A percentile compares a stretch with the other conserved stretches of the same genome.
Conservation (phyloP, 2,329 filamentous ascomycete species). For the Cladophialophora immunda region DNA sequence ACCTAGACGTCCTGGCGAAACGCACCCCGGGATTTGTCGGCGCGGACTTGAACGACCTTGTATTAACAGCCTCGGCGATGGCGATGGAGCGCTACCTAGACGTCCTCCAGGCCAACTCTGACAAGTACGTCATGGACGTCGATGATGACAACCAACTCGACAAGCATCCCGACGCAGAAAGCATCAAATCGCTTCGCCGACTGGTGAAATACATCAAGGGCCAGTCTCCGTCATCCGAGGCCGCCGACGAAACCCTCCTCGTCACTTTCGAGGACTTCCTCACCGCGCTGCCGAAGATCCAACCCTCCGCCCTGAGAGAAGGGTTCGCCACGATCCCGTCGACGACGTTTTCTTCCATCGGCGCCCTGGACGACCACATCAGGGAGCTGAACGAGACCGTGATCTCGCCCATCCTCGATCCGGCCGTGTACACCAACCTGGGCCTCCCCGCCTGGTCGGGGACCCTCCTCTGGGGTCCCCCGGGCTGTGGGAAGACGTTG, state of each 20-base stretch:
- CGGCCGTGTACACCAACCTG: constrained; percentile 76
- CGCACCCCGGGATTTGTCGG: constrained; percentile 93
- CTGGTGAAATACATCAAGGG: constrained; percentile 32
- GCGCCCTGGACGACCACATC: constrained; percentile 80
- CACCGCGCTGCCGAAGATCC: constrained; percentile 75
- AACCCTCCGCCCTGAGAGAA: constrained; percentile 86
- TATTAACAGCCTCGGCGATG: constrained; percentile 70
- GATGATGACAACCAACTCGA: constrained; percentile 47
- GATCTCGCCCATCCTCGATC: constrained; percentile 85
- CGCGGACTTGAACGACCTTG: constrained; percentile 80
- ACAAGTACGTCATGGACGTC: constrained; percentile 61
- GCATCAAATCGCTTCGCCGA: constrained; percentile 33
- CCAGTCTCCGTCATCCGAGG: constrained; percentile 8
- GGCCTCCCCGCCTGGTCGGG: constrained; percentile 85
- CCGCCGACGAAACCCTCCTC: constrained; percentile 53
- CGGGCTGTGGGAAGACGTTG: constrained; percentile 95
- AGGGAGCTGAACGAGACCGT: constrained; percentile 85
- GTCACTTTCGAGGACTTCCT: constrained; percentile 76
- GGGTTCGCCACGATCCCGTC: constrained; percentile 94
- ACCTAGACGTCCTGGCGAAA: constrained; percentile 78
- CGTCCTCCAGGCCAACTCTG: constrained; percentile 57
- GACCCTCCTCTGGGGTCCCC: constrained; percentile 94
- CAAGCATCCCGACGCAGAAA: constrained; percentile 32
- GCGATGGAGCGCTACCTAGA: constrained; percentile 69
- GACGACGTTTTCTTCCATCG: constrained; percentile 92